Base-by-base conservation (phyloP, 768 basidiomycete species). In the Collybia nuda region DNA sequence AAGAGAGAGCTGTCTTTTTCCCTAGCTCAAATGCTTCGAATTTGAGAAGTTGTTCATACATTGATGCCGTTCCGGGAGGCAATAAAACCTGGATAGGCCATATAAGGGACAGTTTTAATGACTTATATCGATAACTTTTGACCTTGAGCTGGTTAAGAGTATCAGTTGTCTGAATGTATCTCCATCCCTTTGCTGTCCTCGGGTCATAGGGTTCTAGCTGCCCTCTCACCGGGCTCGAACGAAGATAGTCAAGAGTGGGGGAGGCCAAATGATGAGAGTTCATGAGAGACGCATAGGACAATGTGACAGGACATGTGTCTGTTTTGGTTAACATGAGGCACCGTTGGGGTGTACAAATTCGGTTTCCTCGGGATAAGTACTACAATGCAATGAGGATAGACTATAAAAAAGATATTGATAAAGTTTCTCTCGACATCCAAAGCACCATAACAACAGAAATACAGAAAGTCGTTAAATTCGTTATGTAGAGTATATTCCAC, bases 71-170 rank as follows among this genome's bases (percentile, higher is more conserved):
- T 15, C 76, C 74, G 19, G 86, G 85, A 28, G 87, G 87, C 2
- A 90, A 65, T 32, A 90, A 70, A 45, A 90, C 81, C 86, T 88
- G 50, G 50, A 32, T 44, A 52, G 6, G 12, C n/a, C 45, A 43
- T 7, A n/a, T 41, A 39, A 32, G 43, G 44, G 35, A 39, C 19
- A 40, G 37, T 19, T 18, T 57, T 44, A 28, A 40, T 44, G 37
- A 21, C 47, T 23, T 35, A 15, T 7, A 29, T 26, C n/a, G 28
- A 40, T 56, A 23, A 21, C 42, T 15, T 50, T 62, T 47, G 35
- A 84, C 87, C 75, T 85, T 87, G 62, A 89, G 77, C 63, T 90
- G 85, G 67, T 86, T 81, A 12, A 80, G 82, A 23, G 86, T 89
- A 60, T 89, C 86, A 15, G 86, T 88, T 48, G 83, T 84, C 62